These are phyloP conservation scores for Auriscalpium vulgare DNA, from an alignment of 768 basidiomycete species.

Conservation along the genomic window DNA sequence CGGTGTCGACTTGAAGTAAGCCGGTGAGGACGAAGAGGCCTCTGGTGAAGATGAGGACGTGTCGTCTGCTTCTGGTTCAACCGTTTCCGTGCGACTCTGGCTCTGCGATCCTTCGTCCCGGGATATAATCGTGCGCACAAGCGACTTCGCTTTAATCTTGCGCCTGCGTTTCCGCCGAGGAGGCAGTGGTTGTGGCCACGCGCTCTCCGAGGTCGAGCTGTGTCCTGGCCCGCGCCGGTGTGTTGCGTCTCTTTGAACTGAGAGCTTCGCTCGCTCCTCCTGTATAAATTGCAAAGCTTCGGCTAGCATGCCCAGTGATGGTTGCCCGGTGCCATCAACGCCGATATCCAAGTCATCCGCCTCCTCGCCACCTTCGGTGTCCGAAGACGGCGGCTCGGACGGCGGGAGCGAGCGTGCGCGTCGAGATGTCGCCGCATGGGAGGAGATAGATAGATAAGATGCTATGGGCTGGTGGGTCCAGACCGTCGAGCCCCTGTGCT, in stretches of 20 bases:
- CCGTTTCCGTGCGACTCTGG: constrained; percentile 9
- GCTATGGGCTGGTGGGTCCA: constrained; percentile 56
- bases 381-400: constrained; percentile 17
- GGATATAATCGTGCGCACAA: constrained; percentile 5
- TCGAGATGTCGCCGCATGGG: constrained; percentile 12
- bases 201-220: constrained; percentile 15
- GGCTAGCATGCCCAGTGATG: constrained; percentile 67
- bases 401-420: constrained; percentile 9
- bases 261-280: constrained; percentile 55
- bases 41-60: constrained; percentile 21
- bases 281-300: constrained; percentile 70
- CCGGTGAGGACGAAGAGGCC: constrained; percentile 18
- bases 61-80: constrained; percentile 17
- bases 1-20: constrained; percentile 23
- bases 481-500: constrained; percentile 44
- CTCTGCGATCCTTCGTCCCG: constrained; percentile 5
- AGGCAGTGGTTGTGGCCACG: constrained; percentile 7
- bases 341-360: constrained; percentile 17
- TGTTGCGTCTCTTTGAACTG: constrained; percentile 28
- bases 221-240: constrained; percentile 2
- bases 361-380: constrained; percentile 15
- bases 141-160: constrained; percentile 19
- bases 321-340: constrained; percentile 33
- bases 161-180: constrained; percentile 28
- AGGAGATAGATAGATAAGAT: constrained; percentile 41